Conservation (phyloP, 2,329 filamentous ascomycete genomes). For the Harringtonia lauricola region DNA sequence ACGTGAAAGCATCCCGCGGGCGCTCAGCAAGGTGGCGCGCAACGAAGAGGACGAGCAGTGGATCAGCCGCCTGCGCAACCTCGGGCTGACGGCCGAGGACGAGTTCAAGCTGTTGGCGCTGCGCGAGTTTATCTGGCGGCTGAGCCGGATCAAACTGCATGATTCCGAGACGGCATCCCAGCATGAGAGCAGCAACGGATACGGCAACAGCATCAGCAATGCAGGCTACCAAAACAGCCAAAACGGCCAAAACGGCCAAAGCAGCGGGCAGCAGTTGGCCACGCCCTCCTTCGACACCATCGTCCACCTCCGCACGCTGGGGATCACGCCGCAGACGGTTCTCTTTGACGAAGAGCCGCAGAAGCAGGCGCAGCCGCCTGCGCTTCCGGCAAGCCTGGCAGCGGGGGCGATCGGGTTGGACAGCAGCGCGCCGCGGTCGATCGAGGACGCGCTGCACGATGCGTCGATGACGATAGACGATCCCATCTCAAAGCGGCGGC, state of each 20-base stretch:
- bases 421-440: conserved; percentile 45
- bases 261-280: conserved; percentile 1
- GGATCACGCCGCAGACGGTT: conserved; percentile 76
- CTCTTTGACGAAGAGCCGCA: conserved; percentile 75
- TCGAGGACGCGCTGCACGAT: conserved; percentile 82
- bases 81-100: conserved; percentile 73
- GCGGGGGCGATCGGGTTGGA: conserved; percentile 23
- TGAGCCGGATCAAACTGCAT: conserved; percentile 62
- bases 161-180: conserved; percentile 20
- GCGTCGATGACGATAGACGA: conserved; percentile 82
- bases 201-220: conserved; percentile 18
- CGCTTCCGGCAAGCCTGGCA: background rate
- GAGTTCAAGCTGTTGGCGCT: conserved; percentile 82
- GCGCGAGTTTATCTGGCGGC: conserved; percentile 82
- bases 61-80: conserved; percentile 72
- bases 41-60: conserved; percentile 94
- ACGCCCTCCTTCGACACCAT: conserved; percentile 52
- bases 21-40: conserved; percentile 53
- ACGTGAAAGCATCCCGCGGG: conserved; percentile 43
- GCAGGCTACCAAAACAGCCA: too few species aligned
- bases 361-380: conserved; percentile 23
- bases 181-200: background rate
- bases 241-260: background rate
- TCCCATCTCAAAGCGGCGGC: conserved; percentile 41
- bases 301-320: conserved; percentile 62